Percentiles rank a stretch among this genome's conserved stretches.
Conservation (phyloP, 2,329 filamentous ascomycete genomes). For the Fusarium poae region DNA sequence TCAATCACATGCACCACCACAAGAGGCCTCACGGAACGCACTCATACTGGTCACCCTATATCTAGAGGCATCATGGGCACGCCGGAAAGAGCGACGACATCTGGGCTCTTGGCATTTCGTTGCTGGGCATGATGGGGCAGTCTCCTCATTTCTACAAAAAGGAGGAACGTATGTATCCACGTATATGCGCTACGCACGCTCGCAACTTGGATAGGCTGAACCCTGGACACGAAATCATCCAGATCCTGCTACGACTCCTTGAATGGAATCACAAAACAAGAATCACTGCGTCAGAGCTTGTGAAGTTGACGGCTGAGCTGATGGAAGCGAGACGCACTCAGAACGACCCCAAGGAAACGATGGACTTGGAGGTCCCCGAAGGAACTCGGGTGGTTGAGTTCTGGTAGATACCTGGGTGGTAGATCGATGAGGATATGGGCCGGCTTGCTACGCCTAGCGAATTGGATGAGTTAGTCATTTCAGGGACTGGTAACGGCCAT, state of each 20-base stretch:
- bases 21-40: constrained; percentile 45
- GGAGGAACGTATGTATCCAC: constrained; percentile 43
- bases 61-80: constrained; percentile 38
- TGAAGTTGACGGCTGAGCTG: constrained; percentile 17
- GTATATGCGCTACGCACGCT: constrained; percentile 45
- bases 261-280: constrained; percentile 36
- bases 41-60: constrained; percentile 51
- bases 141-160: constrained; percentile 41
- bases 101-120: constrained; percentile 52
- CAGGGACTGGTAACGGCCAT: background rate
- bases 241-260: constrained; percentile 43
- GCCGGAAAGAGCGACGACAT: constrained; percentile 51
- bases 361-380: constrained; percentile 44
- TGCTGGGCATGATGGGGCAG: constrained; percentile 51
- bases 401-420: constrained; percentile 44
- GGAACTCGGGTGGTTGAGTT: constrained; percentile 47
- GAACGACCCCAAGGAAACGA: background rate
- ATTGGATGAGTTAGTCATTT: background rate
- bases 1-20: constrained; percentile 14
- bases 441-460: background rate
- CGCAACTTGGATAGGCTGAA: constrained; percentile 45
- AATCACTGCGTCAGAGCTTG: constrained; percentile 41
- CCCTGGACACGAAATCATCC: constrained; percentile 41
- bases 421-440: background rate
- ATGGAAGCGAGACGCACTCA: background rate